A percentile compares a stretch with the other conserved stretches of the same genome.
Conservation (phyloP, 495 filamentous ascomycete species). For the Tuber microsphaerosporum region DNA sequence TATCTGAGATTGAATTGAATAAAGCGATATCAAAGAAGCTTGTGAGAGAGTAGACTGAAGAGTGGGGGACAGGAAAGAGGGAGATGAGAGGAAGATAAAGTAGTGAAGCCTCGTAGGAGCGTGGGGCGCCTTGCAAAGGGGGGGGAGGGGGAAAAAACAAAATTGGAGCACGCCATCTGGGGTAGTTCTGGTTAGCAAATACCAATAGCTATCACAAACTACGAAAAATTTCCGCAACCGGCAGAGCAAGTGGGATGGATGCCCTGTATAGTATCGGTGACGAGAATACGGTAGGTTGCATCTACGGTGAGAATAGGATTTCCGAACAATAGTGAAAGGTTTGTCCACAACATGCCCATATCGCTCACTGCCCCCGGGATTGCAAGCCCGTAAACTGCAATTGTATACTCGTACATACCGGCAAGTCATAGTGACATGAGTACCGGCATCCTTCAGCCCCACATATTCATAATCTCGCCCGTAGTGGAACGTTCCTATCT, state of each 20-base stretch:
- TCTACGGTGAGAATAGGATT: neutral
- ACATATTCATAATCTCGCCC: neutral
- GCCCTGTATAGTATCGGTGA: too few relatives aligned
- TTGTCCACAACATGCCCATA: neutral
- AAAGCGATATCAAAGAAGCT: neutral
- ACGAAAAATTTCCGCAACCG: neutral
- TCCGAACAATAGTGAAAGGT: neutral
- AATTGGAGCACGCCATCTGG: neutral
- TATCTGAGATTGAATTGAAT: neutral
- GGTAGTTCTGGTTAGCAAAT: constrained; percentile 3
- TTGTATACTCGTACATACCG: neutral
- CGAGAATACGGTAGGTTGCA: neutral
- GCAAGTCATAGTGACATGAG: neutral
- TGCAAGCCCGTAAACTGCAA: neutral
- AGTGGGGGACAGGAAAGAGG: neutral
- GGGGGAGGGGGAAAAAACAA: neutral
- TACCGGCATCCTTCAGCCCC: neutral
- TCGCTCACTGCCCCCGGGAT: neutral
- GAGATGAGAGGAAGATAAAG: neutral
- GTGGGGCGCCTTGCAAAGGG: neutral
- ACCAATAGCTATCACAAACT: neutral
- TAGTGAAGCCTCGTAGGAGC: neutral
- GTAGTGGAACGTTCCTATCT: too few relatives aligned
- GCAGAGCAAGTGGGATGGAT: neutral
- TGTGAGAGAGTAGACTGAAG: neutral